Percentiles rank a stretch among this genome's conserved stretches.
Evolutionary conservation across 192 early-diverging fungal genomes (phyloP).

Genomic region (Coemansia sp.): DNA sequence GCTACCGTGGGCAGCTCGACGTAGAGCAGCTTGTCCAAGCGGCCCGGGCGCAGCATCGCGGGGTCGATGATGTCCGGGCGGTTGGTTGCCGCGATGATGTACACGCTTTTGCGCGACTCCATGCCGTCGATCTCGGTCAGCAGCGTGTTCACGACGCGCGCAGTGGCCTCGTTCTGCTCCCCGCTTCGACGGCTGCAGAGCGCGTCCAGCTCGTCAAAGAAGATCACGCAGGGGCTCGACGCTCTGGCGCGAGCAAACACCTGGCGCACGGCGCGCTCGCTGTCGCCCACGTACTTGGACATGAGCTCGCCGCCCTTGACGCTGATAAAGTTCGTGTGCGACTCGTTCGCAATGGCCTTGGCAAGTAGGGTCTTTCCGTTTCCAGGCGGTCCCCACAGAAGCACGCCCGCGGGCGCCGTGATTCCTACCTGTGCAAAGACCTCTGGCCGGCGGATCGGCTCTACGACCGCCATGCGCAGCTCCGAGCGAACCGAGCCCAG

Average conservation of each 20-base stretch:
- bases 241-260: constrained; percentile 93
- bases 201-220: constrained; percentile 98
- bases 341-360: constrained; percentile 97
- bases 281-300: constrained; percentile 99
- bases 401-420: constrained; percentile 83
- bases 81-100: constrained; percentile 97
- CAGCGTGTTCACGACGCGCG: constrained; percentile 95
- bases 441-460: constrained; percentile 90
- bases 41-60: constrained; percentile 95
- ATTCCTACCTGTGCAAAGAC: constrained; percentile 87
- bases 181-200: constrained; percentile 89
- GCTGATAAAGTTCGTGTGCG: constrained; percentile 95
- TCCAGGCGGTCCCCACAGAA: constrained; percentile 97
- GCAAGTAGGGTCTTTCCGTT: constrained; percentile 98
- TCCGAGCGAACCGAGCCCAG: constrained; percentile 82
- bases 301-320: constrained; percentile 97
- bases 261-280: constrained; percentile 91
- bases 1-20: constrained; percentile 81
- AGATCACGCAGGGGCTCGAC: constrained; percentile 93
- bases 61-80: constrained; percentile 97
- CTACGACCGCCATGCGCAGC: constrained; percentile 91
- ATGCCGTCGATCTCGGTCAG: constrained; percentile 97
- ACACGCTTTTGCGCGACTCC: constrained; percentile 82
- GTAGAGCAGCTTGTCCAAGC: constrained; percentile 96
- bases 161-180: constrained; percentile 77